Evolutionary conservation across 352 stramenopile species (phyloP).

Genomic region (Phytophthora kernoviae): DNA sequence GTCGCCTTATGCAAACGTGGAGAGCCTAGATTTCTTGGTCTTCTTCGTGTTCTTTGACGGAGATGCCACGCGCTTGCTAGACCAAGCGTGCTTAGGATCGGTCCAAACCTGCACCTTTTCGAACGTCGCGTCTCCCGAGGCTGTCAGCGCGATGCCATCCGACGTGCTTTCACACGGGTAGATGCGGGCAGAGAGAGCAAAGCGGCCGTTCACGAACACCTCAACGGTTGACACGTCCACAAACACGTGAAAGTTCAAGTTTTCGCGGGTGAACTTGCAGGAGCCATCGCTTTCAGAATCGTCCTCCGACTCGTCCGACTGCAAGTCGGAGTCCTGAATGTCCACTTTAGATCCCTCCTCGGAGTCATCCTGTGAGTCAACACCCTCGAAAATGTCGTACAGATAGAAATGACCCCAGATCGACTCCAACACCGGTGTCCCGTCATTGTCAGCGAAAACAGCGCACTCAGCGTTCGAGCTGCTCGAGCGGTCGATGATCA

Average conservation of each 20-base stretch:
- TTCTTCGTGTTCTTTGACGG: constrained; percentile 4
- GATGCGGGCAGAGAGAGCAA: constrained; percentile 60
- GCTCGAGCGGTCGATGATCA: constrained; percentile 55
- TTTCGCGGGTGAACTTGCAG: constrained; percentile 50
- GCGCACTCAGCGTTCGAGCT: constrained; percentile 48
- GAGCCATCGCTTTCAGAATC: constrained; percentile 8
- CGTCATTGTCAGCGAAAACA: constrained; percentile 41
- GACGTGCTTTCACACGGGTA: constrained; percentile 59
- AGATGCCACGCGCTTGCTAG: constrained; percentile 40
- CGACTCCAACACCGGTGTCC: constrained; percentile 30
- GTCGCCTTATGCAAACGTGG: too few relatives aligned
- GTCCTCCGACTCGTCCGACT: constrained; percentile 1
- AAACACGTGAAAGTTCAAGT: constrained; percentile 59
- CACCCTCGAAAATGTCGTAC: constrained; percentile 45
- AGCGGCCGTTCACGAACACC: constrained; percentile 71
- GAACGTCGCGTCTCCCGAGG: constrained; percentile 49
- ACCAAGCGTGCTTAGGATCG: constrained; percentile 62
- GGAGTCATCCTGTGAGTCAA: constrained; percentile 1
- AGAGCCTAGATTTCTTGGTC: constrained; percentile 8
- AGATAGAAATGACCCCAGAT: constrained; percentile 58
- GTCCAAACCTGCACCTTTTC: constrained; percentile 61
- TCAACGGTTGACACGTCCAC: constrained; percentile 67
- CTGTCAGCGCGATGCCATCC: constrained; percentile 55
- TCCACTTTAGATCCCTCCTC: constrained; percentile 4
- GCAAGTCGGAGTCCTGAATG: background rate